Evolutionary conservation across 495 filamentous ascomycete species (phyloP).

Genomic region (Opeltia flavorubescens): DNA sequence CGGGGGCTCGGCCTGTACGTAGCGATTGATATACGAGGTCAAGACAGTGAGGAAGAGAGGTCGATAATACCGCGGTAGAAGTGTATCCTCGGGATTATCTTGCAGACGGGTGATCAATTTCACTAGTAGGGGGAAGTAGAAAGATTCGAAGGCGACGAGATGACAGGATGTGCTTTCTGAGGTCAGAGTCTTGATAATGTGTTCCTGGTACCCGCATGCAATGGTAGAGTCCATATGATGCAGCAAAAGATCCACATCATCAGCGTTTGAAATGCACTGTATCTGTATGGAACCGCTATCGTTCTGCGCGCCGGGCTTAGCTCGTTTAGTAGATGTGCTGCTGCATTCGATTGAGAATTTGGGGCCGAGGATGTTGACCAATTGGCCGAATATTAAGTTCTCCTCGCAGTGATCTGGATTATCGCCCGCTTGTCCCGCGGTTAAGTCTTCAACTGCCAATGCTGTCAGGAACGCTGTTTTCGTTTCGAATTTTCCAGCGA

Average conservation of each 20-base stretch:
- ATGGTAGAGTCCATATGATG: neutral
- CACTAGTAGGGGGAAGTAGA: neutral
- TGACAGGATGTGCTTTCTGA: neutral
- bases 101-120: neutral
- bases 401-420: neutral
- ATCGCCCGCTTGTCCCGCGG: neutral
- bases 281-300: neutral
- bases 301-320: neutral
- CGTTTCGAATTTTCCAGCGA: neutral
- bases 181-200: neutral
- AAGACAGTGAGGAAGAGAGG: neutral
- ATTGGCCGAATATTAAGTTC: neutral
- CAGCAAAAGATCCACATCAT: neutral
- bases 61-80: neutral
- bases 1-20: neutral
- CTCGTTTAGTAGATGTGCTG: neutral
- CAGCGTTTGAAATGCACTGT: neutral
- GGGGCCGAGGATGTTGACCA: neutral
- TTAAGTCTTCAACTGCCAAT: neutral
- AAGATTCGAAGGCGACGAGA: neutral
- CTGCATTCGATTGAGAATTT: neutral
- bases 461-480: neutral
- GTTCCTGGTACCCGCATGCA: neutral
- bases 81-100: neutral
- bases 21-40: neutral